Evolutionary conservation across 2,329 filamentous ascomycete genomes (phyloP), one percentile per base, ranked within the genome.

Genomic region (Anisogramma anomala): DNA sequence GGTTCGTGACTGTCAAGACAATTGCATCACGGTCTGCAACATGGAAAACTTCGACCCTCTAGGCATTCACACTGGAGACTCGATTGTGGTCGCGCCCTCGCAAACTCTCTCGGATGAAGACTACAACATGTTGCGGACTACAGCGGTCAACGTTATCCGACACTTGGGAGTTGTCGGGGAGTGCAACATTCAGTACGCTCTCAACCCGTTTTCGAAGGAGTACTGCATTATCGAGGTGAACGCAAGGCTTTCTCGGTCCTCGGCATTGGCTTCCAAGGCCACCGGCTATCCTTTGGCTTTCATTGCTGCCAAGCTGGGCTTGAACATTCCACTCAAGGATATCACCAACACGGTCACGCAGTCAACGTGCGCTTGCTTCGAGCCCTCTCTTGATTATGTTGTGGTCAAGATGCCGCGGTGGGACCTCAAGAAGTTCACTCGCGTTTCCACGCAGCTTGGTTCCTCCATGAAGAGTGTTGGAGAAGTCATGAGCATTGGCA

Each of bases 391-490:
- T 11, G 91, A 98, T 62, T 98, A 98, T 59, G 85, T 93, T 39
- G 91, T 96, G 14, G 89, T 96, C 53, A 98, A 98, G 76, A 96
- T 98, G 69, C 91, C 91, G 34, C 77, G 91, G 53, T 98, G 91
- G 91, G 91, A 98, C 65, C 66, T 98, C 57, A 96, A 96, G 72
- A 98, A 98, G 67, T 98, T 98, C 65, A 94, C 85, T 20, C 80
- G 91, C 51, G 91, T 96, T 17, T 96, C 89, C 3, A 96, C 88
- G 1, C 82, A 93, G 57, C 81, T 98, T 18, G 89, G 88, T 22
- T 96, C 91, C 3, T 94, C 89, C 10, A 98, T 98, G 91, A 98
- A 96, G 80, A 94, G 86, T 74, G 88, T 98, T 39, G 91, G 91
- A 57, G 91, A 98, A 61, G 91, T 98, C 51, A 96, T 98, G 91